Evolutionary conservation across 139 green algal genomes (phyloP), one percentile per base, ranked within the genome.

Genomic region (Mesostigma viride): DNA sequence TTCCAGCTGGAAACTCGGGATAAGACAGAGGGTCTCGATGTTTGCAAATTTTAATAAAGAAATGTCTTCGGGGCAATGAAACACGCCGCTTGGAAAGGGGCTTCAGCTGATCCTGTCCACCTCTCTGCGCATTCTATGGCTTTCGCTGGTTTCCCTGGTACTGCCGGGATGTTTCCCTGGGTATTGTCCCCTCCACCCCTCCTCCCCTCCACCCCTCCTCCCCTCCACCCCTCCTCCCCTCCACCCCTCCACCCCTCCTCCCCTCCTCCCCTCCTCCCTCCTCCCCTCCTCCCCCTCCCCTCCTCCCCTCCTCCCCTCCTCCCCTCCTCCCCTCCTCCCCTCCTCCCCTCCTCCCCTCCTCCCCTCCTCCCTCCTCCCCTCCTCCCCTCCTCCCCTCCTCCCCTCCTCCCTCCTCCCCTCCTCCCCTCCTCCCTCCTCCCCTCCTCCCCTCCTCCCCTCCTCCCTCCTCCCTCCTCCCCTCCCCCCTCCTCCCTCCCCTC

Each of bases 251-350:
- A n/a, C n/a, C n/a, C n/a, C n/a, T n/a, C n/a, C n/a, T n/a, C n/a
- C 8, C 60, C 4, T 8, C 4, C 44, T 65, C 31, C 35, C 40
- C 35, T 60, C 35, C 31, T 65, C 40, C 35, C 40, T 53, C 40
- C 60, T 67, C 60, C 40, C 60, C 34, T 26, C 40, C 60, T 67
- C 60, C 40, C 31, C 31, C 44, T 60, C 44, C 34, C 44, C 34
- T 28, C 34, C 60, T 56, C 45, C 22, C 22, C 22, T 56, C 45
- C 22, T 56, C 22, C 22, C 22, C 22, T 56, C 45, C 45, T 56
- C 45, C 45, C 45, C 22, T 22, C 45, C 45, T 56, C 53, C 6
- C 33, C 5, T 62, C 4, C 33, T 62, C 6, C 6, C 53, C 33
- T 62, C 4, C 33, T 62, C 33, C 53, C 53, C 53, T 62, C 33